A percentile compares a stretch with the other conserved stretches of the same genome.
Evolutionary conservation across 2,329 filamentous ascomycete genomes (phyloP).

Genomic region (Cryoendolithus antarcticus): DNA sequence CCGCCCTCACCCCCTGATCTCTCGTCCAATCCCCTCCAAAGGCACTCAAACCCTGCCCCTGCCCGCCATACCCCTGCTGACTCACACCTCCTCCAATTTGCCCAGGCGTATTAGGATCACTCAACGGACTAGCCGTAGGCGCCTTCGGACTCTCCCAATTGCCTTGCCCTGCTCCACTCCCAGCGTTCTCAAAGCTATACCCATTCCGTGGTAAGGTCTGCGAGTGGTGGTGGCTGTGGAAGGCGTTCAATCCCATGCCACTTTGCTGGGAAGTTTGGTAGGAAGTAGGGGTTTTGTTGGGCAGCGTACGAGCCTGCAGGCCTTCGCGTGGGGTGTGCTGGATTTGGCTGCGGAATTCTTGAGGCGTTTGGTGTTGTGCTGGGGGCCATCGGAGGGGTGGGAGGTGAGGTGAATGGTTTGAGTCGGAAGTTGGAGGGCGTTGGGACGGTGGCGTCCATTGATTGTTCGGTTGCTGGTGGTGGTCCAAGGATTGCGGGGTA

Average conservation of each 20-base stretch:
- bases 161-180: conserved; percentile 1
- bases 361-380: conserved; percentile 27
- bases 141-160: conserved; percentile 19
- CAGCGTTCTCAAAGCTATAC: not conserved
- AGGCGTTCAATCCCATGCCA: conserved; percentile 1
- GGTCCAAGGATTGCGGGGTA: conserved; percentile 19
- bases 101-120: conserved; percentile 17
- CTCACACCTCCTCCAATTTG: no score
- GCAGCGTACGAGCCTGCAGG: conserved; percentile 20
- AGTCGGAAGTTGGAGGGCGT: conserved; percentile 1
- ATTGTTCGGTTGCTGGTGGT: conserved; percentile 2
- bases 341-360: conserved; percentile 26
- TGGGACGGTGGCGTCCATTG: conserved; percentile 27
- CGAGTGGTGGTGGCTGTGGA: conserved; percentile 2
- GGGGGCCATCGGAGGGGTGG: conserved; percentile 3
- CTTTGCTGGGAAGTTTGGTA: conserved; percentile 2
- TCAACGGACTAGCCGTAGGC: conserved; percentile 21
- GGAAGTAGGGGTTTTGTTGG: not conserved
- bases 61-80: no score
- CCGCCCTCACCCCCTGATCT: no score
- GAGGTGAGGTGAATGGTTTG: not conserved
- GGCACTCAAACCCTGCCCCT: no score
- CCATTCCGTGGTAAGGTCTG: conserved; percentile 9
- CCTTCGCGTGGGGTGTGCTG: conserved; percentile 19
- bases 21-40: no score